A percentile compares a stretch with the other conserved stretches of the same genome.
phyloP scores from a whole-genome alignment of 257 asterid species.

The Solanum chmielewskii region DNA sequence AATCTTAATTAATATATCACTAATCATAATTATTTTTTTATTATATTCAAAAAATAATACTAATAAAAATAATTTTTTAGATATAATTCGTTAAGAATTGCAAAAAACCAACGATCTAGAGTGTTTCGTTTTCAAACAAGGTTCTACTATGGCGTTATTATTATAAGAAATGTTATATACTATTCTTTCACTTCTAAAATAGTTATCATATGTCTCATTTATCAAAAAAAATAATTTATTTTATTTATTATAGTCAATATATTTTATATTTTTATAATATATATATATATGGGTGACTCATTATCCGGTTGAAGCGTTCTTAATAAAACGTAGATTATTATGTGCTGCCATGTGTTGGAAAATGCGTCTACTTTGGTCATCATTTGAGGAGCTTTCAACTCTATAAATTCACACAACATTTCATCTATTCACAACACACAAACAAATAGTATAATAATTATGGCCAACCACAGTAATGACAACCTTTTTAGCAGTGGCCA shows the following conservation, averaged over 20 bases:
- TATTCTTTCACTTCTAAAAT: not conserved
- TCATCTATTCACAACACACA: not conserved
- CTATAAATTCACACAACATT: not conserved
- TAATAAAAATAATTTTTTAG: too few species aligned
- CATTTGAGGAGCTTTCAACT: not conserved
- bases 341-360: not conserved
- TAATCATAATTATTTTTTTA: too few species aligned
- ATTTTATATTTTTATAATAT: too few species aligned
- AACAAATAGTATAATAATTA: not conserved
- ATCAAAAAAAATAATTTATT: too few species aligned
- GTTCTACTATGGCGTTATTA: not conserved
- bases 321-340: not conserved
- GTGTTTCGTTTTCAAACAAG: not conserved
- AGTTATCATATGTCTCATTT: not conserved
- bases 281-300: not conserved
- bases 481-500: not conserved
- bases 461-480: not conserved
- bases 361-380: not conserved
- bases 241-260: too few species aligned
- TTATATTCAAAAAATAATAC: rapidly evolving
- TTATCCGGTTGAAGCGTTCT: not conserved
- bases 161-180: not conserved
- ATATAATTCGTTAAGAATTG: too few species aligned
- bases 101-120: too few species aligned
- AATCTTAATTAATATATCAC: too few species aligned